Evolutionary conservation across 2,329 filamentous ascomycete genomes (phyloP).

Genomic region (Fusarium sp.): DNA sequence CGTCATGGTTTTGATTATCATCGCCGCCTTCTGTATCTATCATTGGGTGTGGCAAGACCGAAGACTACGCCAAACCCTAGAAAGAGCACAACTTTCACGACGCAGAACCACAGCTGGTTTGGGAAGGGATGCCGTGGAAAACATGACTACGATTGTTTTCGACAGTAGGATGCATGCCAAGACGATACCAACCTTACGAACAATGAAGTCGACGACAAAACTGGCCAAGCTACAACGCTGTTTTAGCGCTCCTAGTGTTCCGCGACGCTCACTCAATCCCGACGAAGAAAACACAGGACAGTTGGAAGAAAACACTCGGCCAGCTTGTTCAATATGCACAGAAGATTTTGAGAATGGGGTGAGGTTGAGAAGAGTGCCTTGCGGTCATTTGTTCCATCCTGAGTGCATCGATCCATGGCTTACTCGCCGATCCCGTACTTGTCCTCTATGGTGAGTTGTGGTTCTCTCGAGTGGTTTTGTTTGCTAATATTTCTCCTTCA

Average conservation of each 20-base stretch:
- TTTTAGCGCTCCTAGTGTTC: background rate
- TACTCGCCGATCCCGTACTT: slow-evolving; percentile 29
- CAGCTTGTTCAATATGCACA: slow-evolving; percentile 25
- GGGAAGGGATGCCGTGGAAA: slow-evolving; percentile 15
- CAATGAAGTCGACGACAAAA: background rate
- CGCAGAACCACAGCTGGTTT: background rate
- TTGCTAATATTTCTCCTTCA: background rate
- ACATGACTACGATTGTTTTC: slow-evolving; percentile 17
- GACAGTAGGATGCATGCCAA: background rate
- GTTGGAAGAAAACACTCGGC: background rate
- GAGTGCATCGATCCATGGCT: slow-evolving; percentile 42
- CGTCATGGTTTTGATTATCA: background rate
- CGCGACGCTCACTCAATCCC: fast-evolving
- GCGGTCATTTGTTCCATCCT: slow-evolving; percentile 37
- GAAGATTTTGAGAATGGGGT: slow-evolving; percentile 21
- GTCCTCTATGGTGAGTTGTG: slow-evolving; percentile 34
- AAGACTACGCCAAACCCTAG: background rate
- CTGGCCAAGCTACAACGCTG: background rate
- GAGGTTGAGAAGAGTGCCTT: slow-evolving; percentile 14
- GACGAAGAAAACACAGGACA: fast-evolving
- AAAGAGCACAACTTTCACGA: slow-evolving; percentile 3
- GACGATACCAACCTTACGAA: background rate
- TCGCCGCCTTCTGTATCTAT: slow-evolving; percentile 11
- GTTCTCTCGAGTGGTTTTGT: fast-evolving
- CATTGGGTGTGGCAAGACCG: slow-evolving; percentile 3